Evolutionary conservation across 495 filamentous ascomycete genomes (phyloP).

Genomic region (Hypoxylon rickii): DNA sequence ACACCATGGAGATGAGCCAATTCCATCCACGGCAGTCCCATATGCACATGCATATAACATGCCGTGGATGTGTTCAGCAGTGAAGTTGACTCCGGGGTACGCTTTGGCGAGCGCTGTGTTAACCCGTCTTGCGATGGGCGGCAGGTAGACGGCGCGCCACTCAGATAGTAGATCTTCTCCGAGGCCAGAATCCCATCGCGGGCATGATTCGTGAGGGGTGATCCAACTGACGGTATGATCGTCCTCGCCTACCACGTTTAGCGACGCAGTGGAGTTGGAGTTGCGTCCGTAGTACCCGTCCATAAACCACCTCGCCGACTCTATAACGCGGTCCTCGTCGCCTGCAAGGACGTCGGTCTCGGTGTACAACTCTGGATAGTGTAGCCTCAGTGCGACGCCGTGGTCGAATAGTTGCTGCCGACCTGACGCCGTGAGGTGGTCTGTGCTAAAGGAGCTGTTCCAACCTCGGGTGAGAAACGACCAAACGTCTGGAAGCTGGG

Average conservation of each 20-base stretch:
- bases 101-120: slow-evolving; percentile 8
- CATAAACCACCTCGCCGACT: slow-evolving; percentile 29
- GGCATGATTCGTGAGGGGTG: slow-evolving; percentile 16
- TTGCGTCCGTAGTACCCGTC: slow-evolving; percentile 27
- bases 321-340: slow-evolving; percentile 23
- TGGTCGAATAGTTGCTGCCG: slow-evolving; percentile 28
- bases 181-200: slow-evolving; percentile 8
- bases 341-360: slow-evolving; percentile 14
- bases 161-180: neutral
- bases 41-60: slow-evolving; percentile 31
- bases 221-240: slow-evolving; percentile 21
- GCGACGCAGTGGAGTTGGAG: slow-evolving; percentile 10
- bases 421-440: slow-evolving; percentile 18
- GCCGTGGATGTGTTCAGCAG: slow-evolving; percentile 8
- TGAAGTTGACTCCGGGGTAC: slow-evolving; percentile 16
- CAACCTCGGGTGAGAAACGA: slow-evolving; percentile 12
- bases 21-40: slow-evolving; percentile 11
- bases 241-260: slow-evolving; percentile 3
- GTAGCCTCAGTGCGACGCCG: slow-evolving; percentile 15
- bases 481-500: slow-evolving; percentile 9
- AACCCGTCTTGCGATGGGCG: slow-evolving; percentile 19
- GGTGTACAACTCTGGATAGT: slow-evolving; percentile 20
- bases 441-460: slow-evolving; percentile 14
- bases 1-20: slow-evolving; percentile 26
- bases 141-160: slow-evolving; percentile 15